A percentile compares a stretch with the other conserved stretches of the same genome.
phyloP scores from a whole-genome alignment of 208 protist species.

The Herpetomonas muscarum region DNA sequence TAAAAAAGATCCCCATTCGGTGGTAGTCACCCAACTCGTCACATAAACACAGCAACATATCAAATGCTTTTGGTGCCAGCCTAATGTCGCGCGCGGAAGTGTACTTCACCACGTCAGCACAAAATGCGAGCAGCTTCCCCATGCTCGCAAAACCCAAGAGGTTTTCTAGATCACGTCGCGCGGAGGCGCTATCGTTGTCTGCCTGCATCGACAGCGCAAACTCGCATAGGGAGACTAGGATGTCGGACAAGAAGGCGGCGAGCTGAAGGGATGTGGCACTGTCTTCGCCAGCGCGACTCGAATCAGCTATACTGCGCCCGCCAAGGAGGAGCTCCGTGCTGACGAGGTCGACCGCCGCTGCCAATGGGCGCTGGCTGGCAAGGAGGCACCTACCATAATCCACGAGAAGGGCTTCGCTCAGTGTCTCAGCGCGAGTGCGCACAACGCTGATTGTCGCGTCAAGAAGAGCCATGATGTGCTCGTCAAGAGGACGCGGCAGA shows the following conservation, averaged over 20 bases:
- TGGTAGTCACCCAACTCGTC: slow-evolving; percentile 38
- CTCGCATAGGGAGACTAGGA: slow-evolving; percentile 50
- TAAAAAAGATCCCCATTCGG: slow-evolving; percentile 54
- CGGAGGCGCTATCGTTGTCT: background rate
- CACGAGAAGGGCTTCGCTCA: slow-evolving; percentile 47
- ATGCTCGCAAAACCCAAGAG: background rate
- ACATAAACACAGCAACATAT: slow-evolving; percentile 51
- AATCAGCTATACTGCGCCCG: slow-evolving; percentile 36
- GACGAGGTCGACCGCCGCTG: slow-evolving; percentile 47
- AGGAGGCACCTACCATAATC: slow-evolving; percentile 69
- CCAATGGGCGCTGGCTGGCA: slow-evolving; percentile 20
- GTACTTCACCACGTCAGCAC: slow-evolving; percentile 68
- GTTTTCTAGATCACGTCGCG: background rate
- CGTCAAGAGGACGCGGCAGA: slow-evolving; percentile 30
- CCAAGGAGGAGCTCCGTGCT: slow-evolving; percentile 63
- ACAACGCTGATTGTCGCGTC: slow-evolving; percentile 45
- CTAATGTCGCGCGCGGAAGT: slow-evolving; percentile 38
- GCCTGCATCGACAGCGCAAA: slow-evolving; percentile 1
- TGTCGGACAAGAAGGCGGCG: slow-evolving; percentile 73
- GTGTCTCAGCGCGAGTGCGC: slow-evolving; percentile 27
- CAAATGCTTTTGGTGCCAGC: slow-evolving; percentile 52
- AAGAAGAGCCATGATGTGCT: slow-evolving; percentile 63
- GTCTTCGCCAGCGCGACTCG: slow-evolving; percentile 1
- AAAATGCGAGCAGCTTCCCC: slow-evolving; percentile 36
- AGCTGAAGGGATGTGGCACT: slow-evolving; percentile 27